Evolutionary conservation across 306 rosid genomes (phyloP), one percentile per base, ranked within the genome.

Genomic region (Castanea crenata): DNA sequence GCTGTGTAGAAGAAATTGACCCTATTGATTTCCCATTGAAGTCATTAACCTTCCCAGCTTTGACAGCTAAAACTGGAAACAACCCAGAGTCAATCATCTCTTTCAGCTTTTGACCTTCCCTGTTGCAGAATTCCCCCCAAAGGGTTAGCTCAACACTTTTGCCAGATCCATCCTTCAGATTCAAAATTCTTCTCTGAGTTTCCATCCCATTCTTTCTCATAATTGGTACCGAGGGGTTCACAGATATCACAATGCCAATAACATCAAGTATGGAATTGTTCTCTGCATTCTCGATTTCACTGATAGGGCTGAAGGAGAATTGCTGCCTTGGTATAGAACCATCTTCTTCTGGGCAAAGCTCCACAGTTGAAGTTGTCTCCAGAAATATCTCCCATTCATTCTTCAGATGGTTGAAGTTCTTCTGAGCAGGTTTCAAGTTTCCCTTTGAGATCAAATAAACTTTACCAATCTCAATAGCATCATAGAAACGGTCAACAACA

Each of bases 161-260:
- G 57, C 91, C 91, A 21, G 99, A 96, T 76, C 83, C 71, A 80
- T 96, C 99, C 85, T 91, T 93, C 38, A 96, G 84, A 86, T 86
- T 88, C 87, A 93, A 80, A 83, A 90, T 81, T 81, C 99, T 89
- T 87, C 97, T 84, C 76, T 87, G 97, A 52, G 97, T 96, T 88
- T 96, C 99, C 99, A 93, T 93, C 57, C 99, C 99, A 63, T 93
- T 96, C 91, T 96, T 96, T 81, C 98, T 91, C 91, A 93, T 29
- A 79, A 95, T 91, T 84, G 99, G 92, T 80, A 92, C 90, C 2
- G 98, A 93, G 27, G 99, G 98, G 73, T 91, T 93, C 73, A 91
- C 90, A 74, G 90, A 89, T 52, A 76, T 87, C 80, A 95, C 94
- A 73, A 93, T 84, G 77, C 97, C 98, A 82, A 95, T 89, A 77